Evolutionary conservation across 2,329 filamentous ascomycete genomes (phyloP), one percentile per base, ranked within the genome.

Genomic region (Xylaria sp.): DNA sequence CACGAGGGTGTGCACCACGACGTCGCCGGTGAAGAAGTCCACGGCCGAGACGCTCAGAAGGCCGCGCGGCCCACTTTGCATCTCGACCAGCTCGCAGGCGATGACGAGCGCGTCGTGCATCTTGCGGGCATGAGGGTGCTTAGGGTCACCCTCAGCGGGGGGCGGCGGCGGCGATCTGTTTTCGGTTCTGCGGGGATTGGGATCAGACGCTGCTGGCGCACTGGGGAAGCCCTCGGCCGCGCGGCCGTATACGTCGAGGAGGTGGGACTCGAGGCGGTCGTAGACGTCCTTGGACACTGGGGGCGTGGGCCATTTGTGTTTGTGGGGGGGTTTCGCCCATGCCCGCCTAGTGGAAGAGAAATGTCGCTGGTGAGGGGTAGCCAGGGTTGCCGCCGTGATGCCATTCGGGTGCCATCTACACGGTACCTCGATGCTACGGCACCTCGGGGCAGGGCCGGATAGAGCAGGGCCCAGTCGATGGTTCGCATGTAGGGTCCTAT

Each of bases 211-310:
- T 23, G 10, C 44, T 34, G 52, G 34, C 23, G 8, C 6, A 25
- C 48, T 52, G 37, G 65, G 65, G 48, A 67, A 67, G 52, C 37
- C n/a, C 58, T 67, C 46, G 28, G 59, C 34, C 25, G n/a, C 59
- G 2, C 3, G 34, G 48, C 23, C 46, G 34, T 13, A 39, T 52
- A 52, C 46, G 46, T 63, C 46, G 54, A 63, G 65, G 54, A 68
- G 32, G 54, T 67, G 23, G 37, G 46, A 50, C 54, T 63, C 55
- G 60, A 68, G 65, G 25, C 18, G 3, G 51, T 15, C 32, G 52
- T 57, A 51, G 28, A 59, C 4, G 10, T 67, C 59, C 3, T 59
- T 9, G 37, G 52, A 18, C 55, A 63, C 37, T 20, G 1, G 1
- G 25, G 0, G 10, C 7, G 60, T 39, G 20, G 28, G 37, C 65